A percentile compares a stretch with the other conserved stretches of the same genome.
Conservation (phyloP, 345 rosid genomes). For the Lepidium africanum region DNA sequence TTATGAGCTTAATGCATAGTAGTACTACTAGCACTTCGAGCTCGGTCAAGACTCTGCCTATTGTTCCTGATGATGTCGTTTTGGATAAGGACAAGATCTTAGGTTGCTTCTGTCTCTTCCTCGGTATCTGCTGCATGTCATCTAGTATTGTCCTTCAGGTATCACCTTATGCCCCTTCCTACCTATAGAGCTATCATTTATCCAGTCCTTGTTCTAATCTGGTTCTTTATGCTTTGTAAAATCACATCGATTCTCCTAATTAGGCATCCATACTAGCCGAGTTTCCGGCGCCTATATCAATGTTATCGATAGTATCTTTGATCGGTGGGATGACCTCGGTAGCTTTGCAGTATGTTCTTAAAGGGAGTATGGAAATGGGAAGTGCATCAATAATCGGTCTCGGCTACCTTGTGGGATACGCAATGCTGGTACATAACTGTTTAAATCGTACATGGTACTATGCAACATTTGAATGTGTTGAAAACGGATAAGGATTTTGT, state of each 20-base stretch:
- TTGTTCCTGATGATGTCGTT: slow-evolving; percentile 8
- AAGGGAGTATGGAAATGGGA: slow-evolving; percentile 34
- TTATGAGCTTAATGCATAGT: slow-evolving; percentile 81
- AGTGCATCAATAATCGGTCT: slow-evolving; percentile 38
- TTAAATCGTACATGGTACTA: not conserved
- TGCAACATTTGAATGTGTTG: slow-evolving; percentile 3
- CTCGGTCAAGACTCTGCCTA: not conserved
- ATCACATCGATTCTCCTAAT: not conserved
- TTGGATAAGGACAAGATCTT: slow-evolving; percentile 48
- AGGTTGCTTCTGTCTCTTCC: slow-evolving; percentile 66
- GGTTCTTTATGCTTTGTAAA: not conserved
- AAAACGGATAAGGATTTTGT: not conserved
- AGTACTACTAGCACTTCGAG: slow-evolving; percentile 26
- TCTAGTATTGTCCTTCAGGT: slow-evolving; percentile 75
- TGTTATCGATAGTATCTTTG: slow-evolving; percentile 56
- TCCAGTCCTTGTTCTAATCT: not conserved
- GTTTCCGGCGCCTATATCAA: slow-evolving; percentile 81
- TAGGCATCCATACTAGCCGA: slow-evolving; percentile 67
- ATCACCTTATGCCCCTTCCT: not conserved
- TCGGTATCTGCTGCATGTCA: slow-evolving; percentile 52
- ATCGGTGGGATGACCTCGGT: slow-evolving; percentile 55
- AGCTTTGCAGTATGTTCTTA: slow-evolving; percentile 39
- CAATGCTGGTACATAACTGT: slow-evolving; percentile 43
- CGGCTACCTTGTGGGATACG: slow-evolving; percentile 36
- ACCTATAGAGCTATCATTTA: not conserved